Evolutionary conservation across 1,139 yeast species (phyloP).

Genomic region (Debaryomycetaceae sp.): DNA sequence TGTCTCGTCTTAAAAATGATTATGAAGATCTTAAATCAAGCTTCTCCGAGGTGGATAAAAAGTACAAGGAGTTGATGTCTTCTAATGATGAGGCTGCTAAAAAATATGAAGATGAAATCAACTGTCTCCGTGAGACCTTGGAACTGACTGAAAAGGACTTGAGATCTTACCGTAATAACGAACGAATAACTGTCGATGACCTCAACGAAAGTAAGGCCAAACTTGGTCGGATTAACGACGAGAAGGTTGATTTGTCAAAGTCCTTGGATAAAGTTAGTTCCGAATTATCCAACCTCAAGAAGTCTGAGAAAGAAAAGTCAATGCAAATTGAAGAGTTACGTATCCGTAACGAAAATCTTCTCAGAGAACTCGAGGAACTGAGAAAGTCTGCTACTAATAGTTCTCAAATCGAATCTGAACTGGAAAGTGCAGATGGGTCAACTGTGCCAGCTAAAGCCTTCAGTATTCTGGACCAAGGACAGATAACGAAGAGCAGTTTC

Average conservation of each 20-base stretch:
- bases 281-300: background rate
- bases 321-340: background rate
- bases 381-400: background rate
- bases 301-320: background rate
- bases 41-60: background rate
- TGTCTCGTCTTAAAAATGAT: background rate
- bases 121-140: background rate
- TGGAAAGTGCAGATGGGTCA: background rate
- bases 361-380: background rate
- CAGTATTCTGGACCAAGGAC: background rate
- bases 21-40: background rate
- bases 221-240: background rate
- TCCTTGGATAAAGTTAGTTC: background rate
- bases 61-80: background rate
- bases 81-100: background rate
- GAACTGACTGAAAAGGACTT: background rate
- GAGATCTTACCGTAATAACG: background rate
- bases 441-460: background rate
- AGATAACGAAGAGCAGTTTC: constrained; percentile 1
- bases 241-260: background rate
- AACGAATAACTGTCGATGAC: background rate
- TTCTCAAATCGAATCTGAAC: background rate
- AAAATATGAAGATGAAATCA: background rate
- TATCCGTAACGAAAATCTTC: background rate
- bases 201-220: background rate